A percentile compares a stretch with the other conserved stretches of the same genome.
Evolutionary conservation across 164 flowering plant species (phyloP).

Genomic region (Sedum album): DNA sequence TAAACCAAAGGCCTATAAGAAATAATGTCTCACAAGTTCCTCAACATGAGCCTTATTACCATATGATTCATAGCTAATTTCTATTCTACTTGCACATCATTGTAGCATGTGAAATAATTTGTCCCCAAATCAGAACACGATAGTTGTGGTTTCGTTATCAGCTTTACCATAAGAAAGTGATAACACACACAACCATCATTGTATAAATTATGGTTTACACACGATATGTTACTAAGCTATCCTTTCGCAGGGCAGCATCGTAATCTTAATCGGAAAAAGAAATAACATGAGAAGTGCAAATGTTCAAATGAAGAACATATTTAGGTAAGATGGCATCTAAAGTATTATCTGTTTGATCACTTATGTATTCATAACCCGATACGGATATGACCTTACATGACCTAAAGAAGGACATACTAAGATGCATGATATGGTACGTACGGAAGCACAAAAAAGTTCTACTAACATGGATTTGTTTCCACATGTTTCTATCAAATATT

Average conservation of each 20-base stretch:
- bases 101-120: too few relatives aligned
- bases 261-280: background rate
- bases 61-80: too few relatives aligned
- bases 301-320: background rate
- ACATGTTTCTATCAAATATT: background rate
- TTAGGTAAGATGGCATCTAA: background rate
- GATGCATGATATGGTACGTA: slow-evolving; percentile 1
- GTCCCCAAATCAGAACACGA: background rate
- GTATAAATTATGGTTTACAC: background rate
- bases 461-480: slow-evolving; percentile 4
- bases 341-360: background rate
- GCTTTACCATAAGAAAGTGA: background rate
- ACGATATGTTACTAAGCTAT: background rate
- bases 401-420: background rate
- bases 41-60: too few relatives aligned
- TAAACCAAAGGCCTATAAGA: too few relatives aligned
- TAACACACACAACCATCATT: slow-evolving; percentile 1
- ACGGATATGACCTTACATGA: background rate
- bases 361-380: background rate
- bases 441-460: background rate
- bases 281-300: background rate
- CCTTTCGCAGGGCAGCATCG: background rate
- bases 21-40: too few relatives aligned
- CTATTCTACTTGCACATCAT: too few relatives aligned
- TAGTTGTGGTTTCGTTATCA: slow-evolving; percentile 2